These are phyloP conservation scores for Cyclotella choctawhatcheeana DNA, from an alignment of 108 stramenopile species.

Conservation along the genomic window DNA sequence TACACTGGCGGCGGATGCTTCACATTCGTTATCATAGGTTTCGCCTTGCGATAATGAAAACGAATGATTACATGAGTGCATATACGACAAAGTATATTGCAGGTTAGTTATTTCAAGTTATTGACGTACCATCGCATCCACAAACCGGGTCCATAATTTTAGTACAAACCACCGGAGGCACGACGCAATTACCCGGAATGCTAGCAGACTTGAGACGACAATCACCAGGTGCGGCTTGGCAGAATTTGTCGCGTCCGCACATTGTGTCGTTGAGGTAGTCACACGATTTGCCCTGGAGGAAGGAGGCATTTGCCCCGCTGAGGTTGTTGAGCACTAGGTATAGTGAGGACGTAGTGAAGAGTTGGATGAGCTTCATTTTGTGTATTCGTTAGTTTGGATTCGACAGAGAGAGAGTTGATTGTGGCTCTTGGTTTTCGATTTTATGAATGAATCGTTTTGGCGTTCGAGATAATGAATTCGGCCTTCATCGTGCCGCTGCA, in stretches of 20 bases:
- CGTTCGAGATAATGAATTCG: too few relatives aligned
- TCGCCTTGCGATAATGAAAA: constrained; percentile 1
- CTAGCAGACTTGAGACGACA: constrained; percentile 1
- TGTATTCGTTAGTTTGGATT: too few relatives aligned
- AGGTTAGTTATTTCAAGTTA: too few relatives aligned
- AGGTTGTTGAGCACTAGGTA: neutral
- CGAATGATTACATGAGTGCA: neutral
- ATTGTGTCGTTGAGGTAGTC: neutral
- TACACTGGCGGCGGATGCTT: neutral
- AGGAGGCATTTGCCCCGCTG: constrained; percentile 6
- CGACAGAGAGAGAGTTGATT: too few relatives aligned
- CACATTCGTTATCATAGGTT: constrained; percentile 10
- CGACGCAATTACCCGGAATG: constrained; percentile 1
- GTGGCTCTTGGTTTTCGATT: too few relatives aligned
- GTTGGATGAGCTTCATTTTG: constrained; percentile 8
- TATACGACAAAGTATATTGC: too few relatives aligned
- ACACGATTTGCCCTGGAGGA: constrained; percentile 6
- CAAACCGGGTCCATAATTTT: constrained; percentile 3
- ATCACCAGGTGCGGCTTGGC: neutral
- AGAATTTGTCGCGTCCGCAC: constrained; percentile 11
- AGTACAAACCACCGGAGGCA: constrained; percentile 1
- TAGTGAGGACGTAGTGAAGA: neutral
- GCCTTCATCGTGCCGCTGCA: too few relatives aligned
- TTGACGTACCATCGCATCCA: constrained; percentile 9
- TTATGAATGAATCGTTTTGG: too few relatives aligned